A percentile compares a stretch with the other conserved stretches of the same genome.
Conservation (phyloP, 2,329 filamentous ascomycete species). For the Xylogone sp. region DNA sequence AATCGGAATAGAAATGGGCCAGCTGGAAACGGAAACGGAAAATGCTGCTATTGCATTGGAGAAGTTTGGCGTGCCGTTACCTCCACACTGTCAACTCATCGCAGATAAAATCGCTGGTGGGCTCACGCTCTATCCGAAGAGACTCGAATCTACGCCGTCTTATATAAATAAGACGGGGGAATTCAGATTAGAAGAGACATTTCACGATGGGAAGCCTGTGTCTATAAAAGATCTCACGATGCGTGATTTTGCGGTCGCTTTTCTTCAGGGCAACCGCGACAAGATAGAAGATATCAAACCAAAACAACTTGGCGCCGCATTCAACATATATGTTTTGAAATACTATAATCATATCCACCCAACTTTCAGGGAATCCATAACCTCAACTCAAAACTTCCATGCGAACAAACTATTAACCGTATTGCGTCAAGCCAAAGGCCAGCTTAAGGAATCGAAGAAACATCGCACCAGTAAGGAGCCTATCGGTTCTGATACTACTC, state of each 20-base stretch:
- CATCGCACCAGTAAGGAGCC: too few species aligned
- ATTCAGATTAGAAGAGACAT: neutral
- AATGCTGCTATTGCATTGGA: neutral
- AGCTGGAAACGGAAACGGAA: conserved; percentile 14
- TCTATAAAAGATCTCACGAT: conserved; percentile 10
- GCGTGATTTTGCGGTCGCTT: conserved; percentile 6
- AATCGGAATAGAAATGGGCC: conserved; percentile 9
- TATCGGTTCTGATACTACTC: neutral
- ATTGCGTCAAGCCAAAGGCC: neutral
- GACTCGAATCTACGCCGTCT: neutral
- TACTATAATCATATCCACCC: neutral
- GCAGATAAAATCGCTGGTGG: neutral
- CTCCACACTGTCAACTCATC: neutral
- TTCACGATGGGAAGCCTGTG: conserved; percentile 6
- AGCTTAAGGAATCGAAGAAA: neutral
- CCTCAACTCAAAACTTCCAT: neutral
- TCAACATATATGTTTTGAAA: neutral
- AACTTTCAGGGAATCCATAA: neutral
- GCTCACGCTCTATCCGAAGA: neutral
- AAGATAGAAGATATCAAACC: neutral
- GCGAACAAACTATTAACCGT: neutral
- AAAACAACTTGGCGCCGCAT: neutral
- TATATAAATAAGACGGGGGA: neutral
- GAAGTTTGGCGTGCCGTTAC: conserved; percentile 7
- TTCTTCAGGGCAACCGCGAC: conserved; percentile 6